Base-by-base conservation (phyloP, 176 grass and related monocot genomes). In the Carex parvula region DNA sequence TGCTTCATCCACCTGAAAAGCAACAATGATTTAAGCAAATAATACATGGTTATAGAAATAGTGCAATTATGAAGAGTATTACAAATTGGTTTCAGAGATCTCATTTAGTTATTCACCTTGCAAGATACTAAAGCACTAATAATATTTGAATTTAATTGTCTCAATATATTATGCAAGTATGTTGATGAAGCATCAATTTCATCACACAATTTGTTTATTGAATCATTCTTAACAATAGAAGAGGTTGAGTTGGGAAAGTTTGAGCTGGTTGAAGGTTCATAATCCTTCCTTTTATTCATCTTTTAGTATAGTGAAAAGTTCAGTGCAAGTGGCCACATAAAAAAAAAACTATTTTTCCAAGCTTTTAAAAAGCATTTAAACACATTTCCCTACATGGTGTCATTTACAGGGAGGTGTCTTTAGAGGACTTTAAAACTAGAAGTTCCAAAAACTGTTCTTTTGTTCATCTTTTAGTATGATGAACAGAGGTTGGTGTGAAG, bases 1-100 rank as follows among this genome's bases (percentile, higher is more conserved):
- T 46, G 93, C 85, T 88, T 99, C 92, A 86, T 99, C 91, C 14
- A 99, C 83, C 96, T 94, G 60, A 64, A 88, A 70, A 53, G 42
- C 24, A 30, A 66, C 14, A 41, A 64, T 64, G 3, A 63, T 78
- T 26, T 57, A 81, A 60, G 55, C 16, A 59, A 63, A 63, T 22
- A 64, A 81, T 60, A 63, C 32, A 62, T 81, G 57, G 39, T 26
- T 81, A 60, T 81, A 81, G 7, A 21, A 48, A 71, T 44, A 22
- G n/a, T 46, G 4, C 48, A 76, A 55, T 76, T 29, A 76, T 76
- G 7, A 18, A 70, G 66, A 39, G 3, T 15, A 30, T 33, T 29
- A 65, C 12, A 65, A 32, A 30, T 65, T 65, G 26, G 63, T 65
- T 15, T 32, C 12, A 41, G 6, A 41, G 16, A 8, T 70, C 17